Evolutionary conservation across 768 basidiomycete species (phyloP).

Genomic region (Clitopilus hobsonii): DNA sequence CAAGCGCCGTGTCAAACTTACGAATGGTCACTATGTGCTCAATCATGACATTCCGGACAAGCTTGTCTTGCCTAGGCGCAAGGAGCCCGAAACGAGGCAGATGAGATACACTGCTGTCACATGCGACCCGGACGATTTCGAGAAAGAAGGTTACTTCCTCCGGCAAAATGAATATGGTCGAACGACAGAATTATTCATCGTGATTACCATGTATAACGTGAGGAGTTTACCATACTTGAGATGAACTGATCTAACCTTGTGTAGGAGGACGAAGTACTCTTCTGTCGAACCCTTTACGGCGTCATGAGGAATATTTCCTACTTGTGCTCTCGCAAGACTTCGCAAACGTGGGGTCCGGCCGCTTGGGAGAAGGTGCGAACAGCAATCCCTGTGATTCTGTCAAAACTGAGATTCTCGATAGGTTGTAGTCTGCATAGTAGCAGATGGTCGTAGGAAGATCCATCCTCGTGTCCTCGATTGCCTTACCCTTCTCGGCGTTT

Average conservation of each 20-base stretch:
- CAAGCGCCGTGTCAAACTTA: conserved; percentile 79
- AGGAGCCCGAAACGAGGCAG: conserved; percentile 69
- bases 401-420: conserved; percentile 17
- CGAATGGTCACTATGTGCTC: conserved; percentile 85
- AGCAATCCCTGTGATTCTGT: background rate
- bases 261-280: conserved; percentile 87
- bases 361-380: conserved; percentile 86
- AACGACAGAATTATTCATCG: conserved; percentile 87
- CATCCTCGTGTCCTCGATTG: conserved; percentile 86
- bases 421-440: conserved; percentile 92
- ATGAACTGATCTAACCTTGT: conserved; percentile 2
- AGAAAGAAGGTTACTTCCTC: conserved; percentile 76
- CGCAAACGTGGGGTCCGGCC: conserved; percentile 93
- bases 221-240: conserved; percentile 18
- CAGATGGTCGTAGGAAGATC: conserved; percentile 79
- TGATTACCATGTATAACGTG: conserved; percentile 97
- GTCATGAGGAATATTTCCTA: conserved; percentile 88
- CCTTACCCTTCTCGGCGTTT: conserved; percentile 88
- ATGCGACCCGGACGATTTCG: conserved; percentile 91
- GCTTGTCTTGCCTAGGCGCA: conserved; percentile 67
- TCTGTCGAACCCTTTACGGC: conserved; percentile 90
- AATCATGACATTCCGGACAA: conserved; percentile 82
- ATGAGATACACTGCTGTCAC: conserved; percentile 87
- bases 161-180: conserved; percentile 78
- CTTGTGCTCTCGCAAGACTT: conserved; percentile 80